Evolutionary conservation across 1,284 basidiomycete species (phyloP), one percentile per base, ranked within the genome.

Genomic region (Pseudozyma sp.): DNA sequence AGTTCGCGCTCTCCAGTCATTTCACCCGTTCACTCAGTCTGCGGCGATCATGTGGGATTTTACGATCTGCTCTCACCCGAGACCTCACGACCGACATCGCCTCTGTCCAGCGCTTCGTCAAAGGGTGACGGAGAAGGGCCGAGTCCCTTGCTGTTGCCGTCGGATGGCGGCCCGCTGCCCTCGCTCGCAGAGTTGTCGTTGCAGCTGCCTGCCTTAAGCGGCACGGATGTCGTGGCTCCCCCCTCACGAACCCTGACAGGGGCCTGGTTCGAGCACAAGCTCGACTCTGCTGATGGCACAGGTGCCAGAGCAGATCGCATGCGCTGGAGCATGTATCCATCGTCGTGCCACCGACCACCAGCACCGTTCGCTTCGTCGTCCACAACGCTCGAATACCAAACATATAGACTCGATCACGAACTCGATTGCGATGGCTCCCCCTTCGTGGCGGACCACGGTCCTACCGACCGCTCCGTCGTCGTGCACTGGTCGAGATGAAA

Each of bases 401-500:
- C 54, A 1, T 42, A 46, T 49, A 54, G 60, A 63, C 31, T 16
- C 3, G 34, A 37, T 9, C 13, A 31, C 14, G 60, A 52, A 8
- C 7, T 47, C 5, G 14, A 49, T 46, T 51, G 53, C 55, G 54
- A 14, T 43, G 45, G 31, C 44, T 44, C 29, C 37, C 48, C 51
- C 7, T 40, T 30, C 5, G 39, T 19, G 30, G 9, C 56, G 9
- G 8, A 44, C 10, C 46, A 14, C 33, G 57, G 64, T 16, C 39
- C 49, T 17, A 35, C 40, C 11, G 67, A 69, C 17, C 52, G 48
- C n/a, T 53, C 56, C 19, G 48, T 69, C 42, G 67, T 69, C 9
- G 61, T 69, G 35, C 67, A 69, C 44, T 69, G 67, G 67, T 60
- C 67, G 40, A 60, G 53, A 30, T 69, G 54, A 60, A 55, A 47